phyloP scores from a whole-genome alignment of 2,329 filamentous ascomycete genomes.

The Scortechinia acanthostroma region DNA sequence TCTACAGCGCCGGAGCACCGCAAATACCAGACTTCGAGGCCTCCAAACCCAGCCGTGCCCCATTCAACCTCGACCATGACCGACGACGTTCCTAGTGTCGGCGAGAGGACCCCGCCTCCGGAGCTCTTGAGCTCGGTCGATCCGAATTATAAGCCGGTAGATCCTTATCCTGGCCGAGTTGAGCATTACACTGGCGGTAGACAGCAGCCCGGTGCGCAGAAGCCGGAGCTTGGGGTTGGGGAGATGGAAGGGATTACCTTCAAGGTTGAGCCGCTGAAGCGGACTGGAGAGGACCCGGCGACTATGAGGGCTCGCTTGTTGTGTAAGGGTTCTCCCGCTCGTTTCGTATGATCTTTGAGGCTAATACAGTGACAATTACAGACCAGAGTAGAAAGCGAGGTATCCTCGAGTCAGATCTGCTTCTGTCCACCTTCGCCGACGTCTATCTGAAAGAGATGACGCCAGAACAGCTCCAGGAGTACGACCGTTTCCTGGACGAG shows the following conservation, averaged over 20 bases:
- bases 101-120: background rate
- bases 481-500: constrained; percentile 90
- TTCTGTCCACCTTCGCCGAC: constrained; percentile 91
- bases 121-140: background rate
- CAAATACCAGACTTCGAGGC: background rate
- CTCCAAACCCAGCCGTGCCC: background rate
- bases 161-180: background rate
- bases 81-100: background rate
- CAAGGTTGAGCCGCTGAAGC: constrained; percentile 80
- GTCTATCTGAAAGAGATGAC: constrained; percentile 71
- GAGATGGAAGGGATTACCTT: constrained; percentile 83
- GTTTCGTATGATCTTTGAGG: background rate
- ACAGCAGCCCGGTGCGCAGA: background rate
- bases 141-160: background rate
- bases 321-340: background rate
- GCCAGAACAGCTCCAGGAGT: constrained; percentile 67
- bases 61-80: background rate
- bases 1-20: background rate
- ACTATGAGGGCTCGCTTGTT: constrained; percentile 82
- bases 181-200: background rate
- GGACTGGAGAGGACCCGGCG: constrained; percentile 73
- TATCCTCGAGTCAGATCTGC: constrained; percentile 88
- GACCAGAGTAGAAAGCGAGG: constrained; percentile 96
- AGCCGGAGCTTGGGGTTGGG: constrained; percentile 46
- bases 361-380: constrained; percentile 23